These are phyloP conservation scores for Guillardia theta DNA, from an alignment of 78 protist species.

Conservation along the genomic window DNA sequence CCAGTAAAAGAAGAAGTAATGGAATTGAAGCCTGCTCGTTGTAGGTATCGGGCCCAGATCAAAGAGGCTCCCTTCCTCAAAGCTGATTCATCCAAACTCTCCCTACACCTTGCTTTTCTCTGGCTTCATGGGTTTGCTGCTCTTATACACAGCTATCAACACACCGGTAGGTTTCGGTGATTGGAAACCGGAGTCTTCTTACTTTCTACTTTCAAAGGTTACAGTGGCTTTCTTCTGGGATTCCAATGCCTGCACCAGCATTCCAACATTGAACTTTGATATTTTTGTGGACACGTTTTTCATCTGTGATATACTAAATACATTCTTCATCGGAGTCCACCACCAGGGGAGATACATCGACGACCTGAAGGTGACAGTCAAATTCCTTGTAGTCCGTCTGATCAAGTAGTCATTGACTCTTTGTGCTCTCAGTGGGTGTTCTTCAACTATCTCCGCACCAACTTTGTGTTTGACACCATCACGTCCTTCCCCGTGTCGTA, in stretches of 20 bases:
- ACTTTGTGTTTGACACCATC: neutral
- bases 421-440: no score
- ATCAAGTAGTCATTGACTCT: no score
- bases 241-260: neutral
- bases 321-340: neutral
- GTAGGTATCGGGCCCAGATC: no score
- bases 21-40: no score
- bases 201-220: no score
- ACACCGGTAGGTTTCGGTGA: no score
- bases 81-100: neutral
- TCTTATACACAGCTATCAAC: neutral
- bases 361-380: no score
- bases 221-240: neutral
- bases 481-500: conserved; percentile 4
- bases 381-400: no score
- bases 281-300: neutral
- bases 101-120: neutral
- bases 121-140: neutral
- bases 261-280: neutral
- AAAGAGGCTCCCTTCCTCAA: no score
- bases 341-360: no score
- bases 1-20: no score
- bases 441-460: neutral
- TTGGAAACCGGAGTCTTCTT: no score
- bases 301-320: neutral